Conservation (phyloP, 371 early-diverging fungal species). For the Lichtheimia ornata region DNA sequence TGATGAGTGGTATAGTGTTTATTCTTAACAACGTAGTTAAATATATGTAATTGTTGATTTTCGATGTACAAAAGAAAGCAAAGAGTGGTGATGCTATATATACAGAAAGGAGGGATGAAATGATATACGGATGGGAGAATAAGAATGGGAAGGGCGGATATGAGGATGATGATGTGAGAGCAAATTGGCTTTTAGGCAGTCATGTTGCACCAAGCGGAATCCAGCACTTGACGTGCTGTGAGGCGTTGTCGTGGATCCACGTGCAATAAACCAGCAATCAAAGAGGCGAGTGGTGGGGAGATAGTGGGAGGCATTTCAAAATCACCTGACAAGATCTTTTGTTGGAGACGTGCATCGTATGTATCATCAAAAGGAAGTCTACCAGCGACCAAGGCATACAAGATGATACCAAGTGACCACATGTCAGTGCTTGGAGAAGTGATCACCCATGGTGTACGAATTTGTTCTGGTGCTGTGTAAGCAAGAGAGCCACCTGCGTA, state of each 20-base stretch:
- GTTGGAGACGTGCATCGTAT: conserved; percentile 72
- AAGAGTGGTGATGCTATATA: conserved; percentile 7
- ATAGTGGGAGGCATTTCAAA: conserved; percentile 40
- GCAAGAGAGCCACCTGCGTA: conserved; percentile 70
- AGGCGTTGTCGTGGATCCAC: conserved; percentile 24
- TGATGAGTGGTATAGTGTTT: neutral
- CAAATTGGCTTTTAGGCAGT: neutral
- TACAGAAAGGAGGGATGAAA: neutral
- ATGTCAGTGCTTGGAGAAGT: conserved; percentile 68
- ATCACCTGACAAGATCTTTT: conserved; percentile 58
- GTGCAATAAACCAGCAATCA: conserved; percentile 28
- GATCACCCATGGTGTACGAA: conserved; percentile 39
- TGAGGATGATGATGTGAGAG: too few species aligned
- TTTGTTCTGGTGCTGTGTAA: conserved; percentile 80
- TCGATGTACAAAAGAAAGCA: neutral
- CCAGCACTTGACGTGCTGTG: conserved; percentile 24
- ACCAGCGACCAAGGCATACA: conserved; percentile 75
- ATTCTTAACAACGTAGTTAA: neutral
- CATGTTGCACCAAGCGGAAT: conserved; percentile 32
- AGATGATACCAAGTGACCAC: conserved; percentile 83
- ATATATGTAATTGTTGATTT: neutral
- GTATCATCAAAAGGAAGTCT: conserved; percentile 77
- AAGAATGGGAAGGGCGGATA: neutral
- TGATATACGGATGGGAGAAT: conserved; percentile 9
- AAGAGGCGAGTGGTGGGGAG: conserved; percentile 19